Evolutionary conservation across 768 basidiomycete genomes (phyloP).

Genomic region (Boletus sp.): DNA sequence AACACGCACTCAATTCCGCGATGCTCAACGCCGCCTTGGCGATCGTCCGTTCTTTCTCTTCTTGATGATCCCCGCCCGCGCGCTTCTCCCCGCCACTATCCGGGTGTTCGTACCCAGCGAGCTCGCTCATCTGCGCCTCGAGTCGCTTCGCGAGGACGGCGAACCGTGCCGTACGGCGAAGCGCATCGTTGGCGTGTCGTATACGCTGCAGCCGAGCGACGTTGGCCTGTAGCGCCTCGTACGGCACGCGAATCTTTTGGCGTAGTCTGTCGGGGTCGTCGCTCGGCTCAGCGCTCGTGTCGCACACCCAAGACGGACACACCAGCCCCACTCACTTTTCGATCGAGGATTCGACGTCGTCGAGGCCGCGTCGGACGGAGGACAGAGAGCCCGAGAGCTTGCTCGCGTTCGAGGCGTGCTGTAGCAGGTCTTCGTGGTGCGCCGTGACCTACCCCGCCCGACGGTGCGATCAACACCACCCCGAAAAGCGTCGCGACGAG

Average conservation of each 20-base stretch:
- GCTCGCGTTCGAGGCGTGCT: conserved; percentile 74
- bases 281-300: not conserved
- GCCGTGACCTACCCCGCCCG: conserved; percentile 59
- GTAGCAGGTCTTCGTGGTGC: conserved; percentile 80
- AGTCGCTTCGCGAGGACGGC: conserved; percentile 79
- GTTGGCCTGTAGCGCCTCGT: conserved; percentile 67
- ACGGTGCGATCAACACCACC: not conserved
- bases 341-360: conserved; percentile 71
- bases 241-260: conserved; percentile 82
- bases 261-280: conserved; percentile 57
- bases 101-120: conserved; percentile 30
- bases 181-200: conserved; percentile 79
- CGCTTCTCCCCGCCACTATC: not conserved
- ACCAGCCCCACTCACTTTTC: conserved; percentile 57
- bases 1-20: conserved; percentile 78
- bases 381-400: conserved; percentile 69
- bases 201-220: conserved; percentile 75
- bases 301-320: not conserved
- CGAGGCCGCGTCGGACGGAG: conserved; percentile 65
- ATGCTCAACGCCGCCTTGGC: conserved; percentile 94
- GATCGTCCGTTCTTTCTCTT: conserved; percentile 83
- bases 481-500: too few relatives aligned
- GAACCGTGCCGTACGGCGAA: conserved; percentile 83
- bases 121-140: conserved; percentile 80
- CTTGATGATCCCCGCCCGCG: conserved; percentile 46